Evolutionary conservation across 2,329 filamentous ascomycete genomes (phyloP).

Genomic region (Ophiostoma pallidulum): DNA sequence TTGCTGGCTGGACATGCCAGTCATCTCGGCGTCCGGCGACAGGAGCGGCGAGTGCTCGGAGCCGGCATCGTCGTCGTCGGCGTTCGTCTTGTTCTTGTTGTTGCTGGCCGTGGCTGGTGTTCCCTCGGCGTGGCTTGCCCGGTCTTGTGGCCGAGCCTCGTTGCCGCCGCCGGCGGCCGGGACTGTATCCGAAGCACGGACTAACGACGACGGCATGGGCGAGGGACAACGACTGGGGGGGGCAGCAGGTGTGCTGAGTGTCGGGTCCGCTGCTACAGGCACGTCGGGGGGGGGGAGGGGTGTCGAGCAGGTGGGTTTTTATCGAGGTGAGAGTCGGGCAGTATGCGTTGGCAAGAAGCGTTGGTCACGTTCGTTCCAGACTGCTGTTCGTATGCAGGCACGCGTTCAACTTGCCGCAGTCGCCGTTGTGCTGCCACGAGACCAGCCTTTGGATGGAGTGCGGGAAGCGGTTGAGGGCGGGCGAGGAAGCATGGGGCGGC

Average conservation of each 20-base stretch:
- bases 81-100: not conserved
- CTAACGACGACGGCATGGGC: slow-evolving; percentile 34
- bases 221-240: no score
- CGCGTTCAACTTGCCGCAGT: no score
- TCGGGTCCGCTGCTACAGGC: not conserved
- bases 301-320: no score
- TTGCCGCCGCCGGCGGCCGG: not conserved
- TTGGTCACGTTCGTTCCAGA: no score
- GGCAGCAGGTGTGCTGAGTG: no score
- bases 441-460: not conserved
- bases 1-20: no score
- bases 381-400: no score
- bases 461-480: not conserved
- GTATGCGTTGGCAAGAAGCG: no score
- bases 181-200: slow-evolving; percentile 20
- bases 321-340: no score
- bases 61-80: slow-evolving; percentile 19
- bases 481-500: not conserved
- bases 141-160: not conserved
- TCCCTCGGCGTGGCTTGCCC: not conserved
- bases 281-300: no score
- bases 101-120: not conserved
- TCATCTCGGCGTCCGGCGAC: no score
- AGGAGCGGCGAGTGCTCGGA: slow-evolving; percentile 42
- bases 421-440: slow-evolving; percentile 8